phyloP scores from a whole-genome alignment of 352 stramenopile species.

The Pythium aristosporum region DNA sequence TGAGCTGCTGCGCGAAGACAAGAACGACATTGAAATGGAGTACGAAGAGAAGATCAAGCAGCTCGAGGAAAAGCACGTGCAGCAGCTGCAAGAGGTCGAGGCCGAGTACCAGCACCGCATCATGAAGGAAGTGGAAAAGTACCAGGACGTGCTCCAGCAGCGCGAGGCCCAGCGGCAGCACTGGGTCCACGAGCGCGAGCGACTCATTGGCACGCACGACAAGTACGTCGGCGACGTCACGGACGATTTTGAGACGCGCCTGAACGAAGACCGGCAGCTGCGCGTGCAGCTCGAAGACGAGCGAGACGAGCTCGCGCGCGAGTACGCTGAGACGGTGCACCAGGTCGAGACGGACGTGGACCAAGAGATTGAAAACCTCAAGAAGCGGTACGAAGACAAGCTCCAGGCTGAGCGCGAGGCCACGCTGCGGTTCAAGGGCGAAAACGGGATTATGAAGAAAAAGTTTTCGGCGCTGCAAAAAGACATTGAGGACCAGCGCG shows the following conservation, averaged over 20 bases:
- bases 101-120: slow-evolving; percentile 91
- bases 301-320: slow-evolving; percentile 71
- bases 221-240: slow-evolving; percentile 89
- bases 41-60: slow-evolving; percentile 91
- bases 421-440: slow-evolving; percentile 92
- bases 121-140: slow-evolving; percentile 92
- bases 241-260: slow-evolving; percentile 89
- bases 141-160: slow-evolving; percentile 84
- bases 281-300: slow-evolving; percentile 79
- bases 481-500: slow-evolving; percentile 94
- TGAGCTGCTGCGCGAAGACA: slow-evolving; percentile 87
- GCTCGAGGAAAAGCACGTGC: slow-evolving; percentile 89
- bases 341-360: slow-evolving; percentile 94
- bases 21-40: slow-evolving; percentile 89
- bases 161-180: slow-evolving; percentile 80
- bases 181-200: slow-evolving; percentile 68
- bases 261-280: slow-evolving; percentile 84
- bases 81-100: slow-evolving; percentile 90
- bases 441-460: slow-evolving; percentile 97
- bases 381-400: slow-evolving; percentile 90
- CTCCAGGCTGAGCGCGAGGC: slow-evolving; percentile 87
- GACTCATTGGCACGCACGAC: slow-evolving; percentile 63
- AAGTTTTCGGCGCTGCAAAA: slow-evolving; percentile 94
- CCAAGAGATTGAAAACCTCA: slow-evolving; percentile 91
- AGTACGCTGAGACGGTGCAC: slow-evolving; percentile 88